These are phyloP conservation scores for Vicia sativa DNA, from an alignment of 306 rosid genomes.

Conservation along the genomic window DNA sequence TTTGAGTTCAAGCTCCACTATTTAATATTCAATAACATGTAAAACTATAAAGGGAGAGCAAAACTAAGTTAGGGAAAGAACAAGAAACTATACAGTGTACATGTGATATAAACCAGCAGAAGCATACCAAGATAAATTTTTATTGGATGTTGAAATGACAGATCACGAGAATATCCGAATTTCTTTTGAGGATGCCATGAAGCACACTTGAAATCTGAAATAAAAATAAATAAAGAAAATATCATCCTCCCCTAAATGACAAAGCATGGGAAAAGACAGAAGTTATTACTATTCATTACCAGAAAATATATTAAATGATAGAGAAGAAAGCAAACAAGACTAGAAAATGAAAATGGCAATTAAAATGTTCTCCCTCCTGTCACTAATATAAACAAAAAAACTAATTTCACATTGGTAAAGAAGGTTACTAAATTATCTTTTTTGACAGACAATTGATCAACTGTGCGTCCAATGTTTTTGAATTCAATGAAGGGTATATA, in stretches of 20 bases:
- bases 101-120: conserved; percentile 25
- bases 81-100: conserved; percentile 11
- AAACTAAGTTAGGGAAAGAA: conserved; percentile 8
- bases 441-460: too few species aligned
- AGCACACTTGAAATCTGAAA: conserved; percentile 71
- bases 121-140: conserved; percentile 88
- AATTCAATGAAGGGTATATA: too few species aligned
- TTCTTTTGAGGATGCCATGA: conserved; percentile 71
- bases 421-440: too few species aligned
- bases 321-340: conserved; percentile 17
- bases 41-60: conserved; percentile 29
- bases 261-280: conserved; percentile 21
- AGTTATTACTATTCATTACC: conserved; percentile 19
- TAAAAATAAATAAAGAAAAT: background rate
- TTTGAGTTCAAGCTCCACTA: conserved; percentile 11
- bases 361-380: background rate
- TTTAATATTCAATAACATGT: conserved; percentile 14
- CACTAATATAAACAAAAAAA: too few species aligned
- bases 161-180: conserved; percentile 77
- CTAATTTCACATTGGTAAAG: too few species aligned
- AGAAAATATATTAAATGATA: conserved; percentile 29
- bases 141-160: conserved; percentile 92
- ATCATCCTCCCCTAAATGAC: conserved; percentile 23
- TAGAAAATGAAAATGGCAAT: conserved; percentile 25
- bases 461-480: too few species aligned